phyloP scores from a whole-genome alignment of 176 grass and related monocot genomes.

The Phoenix dactylifera region DNA sequence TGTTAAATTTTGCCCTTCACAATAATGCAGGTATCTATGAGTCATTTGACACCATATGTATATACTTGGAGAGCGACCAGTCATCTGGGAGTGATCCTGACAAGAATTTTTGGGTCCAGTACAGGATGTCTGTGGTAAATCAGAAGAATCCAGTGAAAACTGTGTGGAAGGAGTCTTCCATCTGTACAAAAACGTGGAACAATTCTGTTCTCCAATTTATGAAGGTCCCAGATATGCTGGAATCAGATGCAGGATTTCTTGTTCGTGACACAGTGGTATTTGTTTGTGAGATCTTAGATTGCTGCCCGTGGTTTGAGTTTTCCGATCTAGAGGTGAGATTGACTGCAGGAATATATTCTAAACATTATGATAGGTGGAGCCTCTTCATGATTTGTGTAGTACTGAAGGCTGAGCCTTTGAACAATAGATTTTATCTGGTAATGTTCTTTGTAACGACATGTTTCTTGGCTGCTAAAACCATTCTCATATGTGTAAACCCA shows the following conservation, averaged over 20 bases:
- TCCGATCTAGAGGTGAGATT: conserved; percentile 93
- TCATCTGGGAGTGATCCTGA: conserved; percentile 80
- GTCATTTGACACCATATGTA: conserved; percentile 90
- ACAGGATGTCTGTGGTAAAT: conserved; percentile 87
- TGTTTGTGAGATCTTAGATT: conserved; percentile 90
- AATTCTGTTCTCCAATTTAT: conserved; percentile 99
- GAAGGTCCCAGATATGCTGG: conserved; percentile 89
- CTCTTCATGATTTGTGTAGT: too few relatives aligned
- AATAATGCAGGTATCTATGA: conserved; percentile 78
- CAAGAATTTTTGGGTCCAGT: conserved; percentile 93
- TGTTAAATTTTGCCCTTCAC: too few relatives aligned
- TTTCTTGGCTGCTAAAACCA: too few relatives aligned
- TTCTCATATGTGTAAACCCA: too few relatives aligned
- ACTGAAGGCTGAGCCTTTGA: too few relatives aligned
- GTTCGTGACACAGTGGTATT: conserved; percentile 76
- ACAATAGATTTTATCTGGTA: too few relatives aligned
- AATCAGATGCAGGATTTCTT: conserved; percentile 80
- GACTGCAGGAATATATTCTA: too few relatives aligned
- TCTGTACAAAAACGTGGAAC: conserved; percentile 99
- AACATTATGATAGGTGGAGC: too few relatives aligned
- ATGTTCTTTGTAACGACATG: too few relatives aligned
- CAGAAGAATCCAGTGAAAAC: conserved; percentile 82
- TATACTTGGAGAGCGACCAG: conserved; percentile 98
- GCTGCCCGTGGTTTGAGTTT: conserved; percentile 99
- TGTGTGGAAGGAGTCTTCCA: conserved; percentile 94